Percentiles rank a stretch among this genome's conserved stretches.
Conservation (phyloP, 768 basidiomycete genomes). For the Amanita fuliginea region DNA sequence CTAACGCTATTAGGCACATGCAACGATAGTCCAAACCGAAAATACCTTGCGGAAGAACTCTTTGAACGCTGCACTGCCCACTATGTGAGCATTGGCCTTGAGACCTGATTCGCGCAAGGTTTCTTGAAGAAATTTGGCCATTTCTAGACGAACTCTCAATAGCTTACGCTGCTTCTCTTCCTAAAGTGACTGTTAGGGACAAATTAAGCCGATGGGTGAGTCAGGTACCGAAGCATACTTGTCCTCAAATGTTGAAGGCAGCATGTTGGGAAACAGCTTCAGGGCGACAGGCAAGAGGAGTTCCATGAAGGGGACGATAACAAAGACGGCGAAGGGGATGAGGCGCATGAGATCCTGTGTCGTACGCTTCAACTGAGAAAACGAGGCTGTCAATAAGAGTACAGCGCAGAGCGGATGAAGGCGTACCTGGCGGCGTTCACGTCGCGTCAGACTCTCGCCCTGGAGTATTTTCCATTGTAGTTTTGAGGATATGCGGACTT, state of each 20-base stretch:
- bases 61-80: slow-evolving; percentile 93
- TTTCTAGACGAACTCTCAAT: slow-evolving; percentile 87
- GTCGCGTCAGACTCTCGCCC: slow-evolving; percentile 81
- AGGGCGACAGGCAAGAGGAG: slow-evolving; percentile 89
- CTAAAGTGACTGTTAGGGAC: slow-evolving; percentile 26
- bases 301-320: slow-evolving; percentile 98
- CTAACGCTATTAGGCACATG: slow-evolving; percentile 20
- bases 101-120: slow-evolving; percentile 91
- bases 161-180: slow-evolving; percentile 97
- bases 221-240: slow-evolving; percentile 74
- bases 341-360: slow-evolving; percentile 89
- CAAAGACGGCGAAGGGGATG: slow-evolving; percentile 89
- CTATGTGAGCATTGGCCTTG: slow-evolving; percentile 86
- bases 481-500: slow-evolving; percentile 81
- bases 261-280: slow-evolving; percentile 97
- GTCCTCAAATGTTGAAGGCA: slow-evolving; percentile 97
- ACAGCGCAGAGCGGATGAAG: background rate
- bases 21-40: background rate
- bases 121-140: slow-evolving; percentile 99
- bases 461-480: slow-evolving; percentile 89
- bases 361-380: slow-evolving; percentile 71
- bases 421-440: slow-evolving; percentile 83
- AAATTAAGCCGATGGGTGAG: background rate
- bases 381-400: slow-evolving; percentile 6
- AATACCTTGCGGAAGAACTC: slow-evolving; percentile 95